A percentile compares a stretch with the other conserved stretches of the same genome.
phyloP scores from a whole-genome alignment of 2,329 filamentous ascomycete genomes.

The Byssothecium circinans region DNA sequence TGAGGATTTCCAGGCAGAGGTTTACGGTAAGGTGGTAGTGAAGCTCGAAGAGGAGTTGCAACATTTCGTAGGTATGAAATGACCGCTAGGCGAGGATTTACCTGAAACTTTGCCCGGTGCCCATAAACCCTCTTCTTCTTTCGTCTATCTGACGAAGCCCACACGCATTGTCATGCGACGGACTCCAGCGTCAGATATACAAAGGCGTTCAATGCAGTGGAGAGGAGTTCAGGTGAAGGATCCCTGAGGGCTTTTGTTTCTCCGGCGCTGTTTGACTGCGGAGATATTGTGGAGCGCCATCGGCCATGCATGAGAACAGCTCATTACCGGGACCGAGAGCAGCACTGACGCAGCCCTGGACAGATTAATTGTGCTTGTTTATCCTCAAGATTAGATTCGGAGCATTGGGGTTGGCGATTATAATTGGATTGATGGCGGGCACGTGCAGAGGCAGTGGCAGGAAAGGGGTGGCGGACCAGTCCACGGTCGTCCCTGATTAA shows the following conservation, averaged over 20 bases:
- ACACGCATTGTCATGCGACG: too few relatives aligned
- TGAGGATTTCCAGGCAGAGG: too few relatives aligned
- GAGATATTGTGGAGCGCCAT: constrained; percentile 3
- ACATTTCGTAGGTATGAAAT: too few relatives aligned
- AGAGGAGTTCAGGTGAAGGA: not conserved
- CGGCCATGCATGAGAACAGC: constrained; percentile 4
- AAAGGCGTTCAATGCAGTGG: not conserved
- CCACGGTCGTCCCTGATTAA: too few relatives aligned
- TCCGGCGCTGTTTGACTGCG: not conserved
- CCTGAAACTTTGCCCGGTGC: too few relatives aligned
- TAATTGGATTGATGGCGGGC: not conserved
- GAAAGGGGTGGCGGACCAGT: not conserved
- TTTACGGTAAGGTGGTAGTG: too few relatives aligned
- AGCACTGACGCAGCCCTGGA: not conserved
- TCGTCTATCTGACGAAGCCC: too few relatives aligned
- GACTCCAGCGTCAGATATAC: not conserved
- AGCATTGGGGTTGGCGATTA: not conserved
- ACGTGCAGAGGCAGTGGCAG: not conserved
- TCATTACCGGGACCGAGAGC: constrained; percentile 6
- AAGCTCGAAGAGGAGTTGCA: too few relatives aligned
- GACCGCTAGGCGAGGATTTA: too few relatives aligned
- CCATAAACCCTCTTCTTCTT: too few relatives aligned
- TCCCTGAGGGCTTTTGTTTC: not conserved
- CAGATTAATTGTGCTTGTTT: constrained; percentile 1
- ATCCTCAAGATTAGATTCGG: too few relatives aligned